phyloP scores from a whole-genome alignment of 805 yeast genomes.

The Kodamaea jinghongensis region DNA sequence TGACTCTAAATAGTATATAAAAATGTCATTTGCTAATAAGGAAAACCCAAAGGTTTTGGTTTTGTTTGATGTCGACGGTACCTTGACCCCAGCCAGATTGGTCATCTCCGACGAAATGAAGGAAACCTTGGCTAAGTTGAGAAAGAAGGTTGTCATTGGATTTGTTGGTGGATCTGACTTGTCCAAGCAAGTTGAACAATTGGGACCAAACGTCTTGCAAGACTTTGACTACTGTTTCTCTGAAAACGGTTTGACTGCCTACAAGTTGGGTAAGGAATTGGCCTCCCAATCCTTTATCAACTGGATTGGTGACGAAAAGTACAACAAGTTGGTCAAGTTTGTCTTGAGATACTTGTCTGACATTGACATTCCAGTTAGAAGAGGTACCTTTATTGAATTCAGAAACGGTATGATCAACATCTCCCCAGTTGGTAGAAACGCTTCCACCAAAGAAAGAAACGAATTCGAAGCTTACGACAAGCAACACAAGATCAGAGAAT shows the following conservation, averaged over 20 bases:
- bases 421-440: conserved; percentile 98
- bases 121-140: conserved; percentile 64
- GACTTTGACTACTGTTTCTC: conserved; percentile 95
- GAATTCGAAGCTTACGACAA: conserved; percentile 87
- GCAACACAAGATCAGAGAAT: conserved; percentile 75
- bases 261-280: conserved; percentile 81
- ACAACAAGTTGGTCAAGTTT: conserved; percentile 84
- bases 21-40: conserved; percentile 64
- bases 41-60: conserved; percentile 85
- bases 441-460: conserved; percentile 88
- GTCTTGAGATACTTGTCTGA: conserved; percentile 80
- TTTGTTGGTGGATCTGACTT: conserved; percentile 98
- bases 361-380: conserved; percentile 90
- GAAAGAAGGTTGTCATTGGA: conserved; percentile 92
- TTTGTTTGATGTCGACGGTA: conserved; percentile 97
- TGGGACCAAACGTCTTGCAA: conserved; percentile 71
- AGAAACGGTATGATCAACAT: conserved; percentile 99
- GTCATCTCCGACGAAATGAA: conserved; percentile 73
- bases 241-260: conserved; percentile 98
- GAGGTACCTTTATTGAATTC: conserved; percentile 98
- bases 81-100: conserved; percentile 96
- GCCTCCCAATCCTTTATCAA: conserved; percentile 91
- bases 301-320: conserved; percentile 95
- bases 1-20: conserved; percentile 8
- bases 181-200: conserved; percentile 92